These are phyloP conservation scores for Acacia acuminata DNA, from an alignment of 306 rosid species.

Conservation along the genomic window DNA sequence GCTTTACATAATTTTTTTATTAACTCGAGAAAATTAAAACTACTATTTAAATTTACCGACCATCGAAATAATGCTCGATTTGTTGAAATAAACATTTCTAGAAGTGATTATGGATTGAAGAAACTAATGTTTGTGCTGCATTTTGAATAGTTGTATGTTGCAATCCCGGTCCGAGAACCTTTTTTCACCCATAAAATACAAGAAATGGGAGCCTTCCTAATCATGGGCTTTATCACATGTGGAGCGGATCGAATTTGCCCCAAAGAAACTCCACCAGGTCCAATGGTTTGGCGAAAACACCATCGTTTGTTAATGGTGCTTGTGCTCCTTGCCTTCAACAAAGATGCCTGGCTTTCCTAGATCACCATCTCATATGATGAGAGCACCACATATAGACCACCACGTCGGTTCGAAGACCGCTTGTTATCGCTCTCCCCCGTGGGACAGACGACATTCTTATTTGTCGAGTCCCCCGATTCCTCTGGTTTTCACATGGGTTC, in stretches of 20 bases:
- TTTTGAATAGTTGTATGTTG: conserved; percentile 23
- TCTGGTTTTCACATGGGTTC: conserved; percentile 70
- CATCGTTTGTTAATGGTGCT: conserved; percentile 62
- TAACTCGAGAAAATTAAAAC: conserved; percentile 1
- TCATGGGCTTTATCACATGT: conserved; percentile 61
- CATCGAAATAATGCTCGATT: conserved; percentile 23
- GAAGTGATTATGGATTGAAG: conserved; percentile 26
- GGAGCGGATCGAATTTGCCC: conserved; percentile 62
- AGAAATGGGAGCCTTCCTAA: conserved; percentile 61
- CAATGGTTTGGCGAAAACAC: conserved; percentile 67
- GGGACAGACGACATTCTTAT: conserved; percentile 71
- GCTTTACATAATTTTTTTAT: neutral
- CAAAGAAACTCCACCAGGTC: conserved; percentile 67
- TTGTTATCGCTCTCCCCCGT: conserved; percentile 66
- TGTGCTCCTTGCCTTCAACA: conserved; percentile 56
- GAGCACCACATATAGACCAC: conserved; percentile 54
- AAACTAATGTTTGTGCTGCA: conserved; percentile 4
- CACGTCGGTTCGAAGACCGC: conserved; percentile 87
- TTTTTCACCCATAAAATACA: conserved; percentile 1
- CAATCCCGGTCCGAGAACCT: conserved; percentile 12
- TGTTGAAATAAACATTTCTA: conserved; percentile 8
- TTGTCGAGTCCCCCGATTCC: conserved; percentile 71
- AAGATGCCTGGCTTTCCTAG: conserved; percentile 64
- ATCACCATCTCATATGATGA: conserved; percentile 59
- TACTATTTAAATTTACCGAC: conserved; percentile 7